These are phyloP conservation scores for Helicocarpus griseus DNA, from an alignment of 2,329 filamentous ascomycete species.

Conservation along the genomic window DNA sequence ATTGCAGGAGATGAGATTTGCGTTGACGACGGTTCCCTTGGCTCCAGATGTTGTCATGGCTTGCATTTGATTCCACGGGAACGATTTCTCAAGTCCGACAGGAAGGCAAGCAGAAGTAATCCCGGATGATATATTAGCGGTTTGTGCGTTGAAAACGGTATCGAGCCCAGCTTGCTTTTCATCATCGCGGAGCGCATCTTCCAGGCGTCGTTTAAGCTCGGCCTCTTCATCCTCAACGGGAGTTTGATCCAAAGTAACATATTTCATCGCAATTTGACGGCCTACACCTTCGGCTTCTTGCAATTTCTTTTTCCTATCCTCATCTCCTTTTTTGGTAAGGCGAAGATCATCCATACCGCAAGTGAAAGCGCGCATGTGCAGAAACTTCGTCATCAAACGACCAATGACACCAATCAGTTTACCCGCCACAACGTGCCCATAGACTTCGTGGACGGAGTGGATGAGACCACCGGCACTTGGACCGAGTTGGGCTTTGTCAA, in stretches of 20 bases:
- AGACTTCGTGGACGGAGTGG: slow-evolving; percentile 86
- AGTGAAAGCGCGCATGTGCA: slow-evolving; percentile 90
- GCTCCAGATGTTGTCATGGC: slow-evolving; percentile 95
- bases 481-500: slow-evolving; percentile 93
- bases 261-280: slow-evolving; percentile 70
- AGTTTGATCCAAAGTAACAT: slow-evolving; percentile 68
- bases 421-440: slow-evolving; percentile 77
- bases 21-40: slow-evolving; percentile 87
- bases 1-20: slow-evolving; percentile 95
- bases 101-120: slow-evolving; percentile 77
- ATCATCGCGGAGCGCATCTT: slow-evolving; percentile 85
- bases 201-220: slow-evolving; percentile 66
- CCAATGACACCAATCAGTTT: slow-evolving; percentile 83
- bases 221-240: slow-evolving; percentile 54
- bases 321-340: slow-evolving; percentile 71
- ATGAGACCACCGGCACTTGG: slow-evolving; percentile 78
- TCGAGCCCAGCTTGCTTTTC: slow-evolving; percentile 87
- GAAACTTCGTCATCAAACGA: slow-evolving; percentile 74
- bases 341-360: slow-evolving; percentile 95
- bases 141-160: slow-evolving; percentile 66
- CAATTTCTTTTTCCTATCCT: slow-evolving; percentile 58
- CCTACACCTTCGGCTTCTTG: slow-evolving; percentile 59
- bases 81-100: slow-evolving; percentile 72
- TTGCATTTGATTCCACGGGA: slow-evolving; percentile 98
- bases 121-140: slow-evolving; percentile 60